These are phyloP conservation scores for Lachnellula willkommii DNA, from an alignment of 2,329 filamentous ascomycete genomes.

Conservation along the genomic window DNA sequence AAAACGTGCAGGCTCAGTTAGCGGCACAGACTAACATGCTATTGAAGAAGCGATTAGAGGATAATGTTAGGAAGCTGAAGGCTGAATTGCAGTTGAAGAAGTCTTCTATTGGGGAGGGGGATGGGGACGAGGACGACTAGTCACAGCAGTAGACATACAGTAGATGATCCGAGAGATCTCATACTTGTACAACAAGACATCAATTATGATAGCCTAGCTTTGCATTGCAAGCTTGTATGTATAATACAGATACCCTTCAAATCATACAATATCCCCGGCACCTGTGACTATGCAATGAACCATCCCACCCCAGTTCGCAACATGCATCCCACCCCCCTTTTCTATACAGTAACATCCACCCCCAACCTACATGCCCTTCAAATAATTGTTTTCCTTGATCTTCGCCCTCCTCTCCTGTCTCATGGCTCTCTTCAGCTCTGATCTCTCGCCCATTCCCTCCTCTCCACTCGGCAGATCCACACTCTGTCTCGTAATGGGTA, in stretches of 20 bases:
- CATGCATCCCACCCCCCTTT: not conserved
- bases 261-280: not conserved
- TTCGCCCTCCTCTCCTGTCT: slow-evolving; percentile 66
- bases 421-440: slow-evolving; percentile 65
- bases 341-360: not conserved
- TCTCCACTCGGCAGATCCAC: slow-evolving; percentile 59
- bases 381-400: slow-evolving; percentile 83
- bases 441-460: slow-evolving; percentile 41
- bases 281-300: slow-evolving; percentile 1
- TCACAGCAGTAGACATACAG: not conserved
- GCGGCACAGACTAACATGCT: slow-evolving; percentile 43
- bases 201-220: not conserved
- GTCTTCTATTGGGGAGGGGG: slow-evolving; percentile 34
- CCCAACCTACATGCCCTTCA: slow-evolving; percentile 62
- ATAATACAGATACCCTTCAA: slow-evolving; percentile 1
- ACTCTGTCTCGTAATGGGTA: slow-evolving; percentile 72
- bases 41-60: slow-evolving; percentile 43
- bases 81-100: slow-evolving; percentile 51
- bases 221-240: not conserved
- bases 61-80: slow-evolving; percentile 45
- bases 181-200: not conserved
- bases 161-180: not conserved
- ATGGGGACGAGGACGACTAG: slow-evolving; percentile 28
- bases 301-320: not conserved
- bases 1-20: slow-evolving; percentile 37